Base-by-base conservation (phyloP, 352 stramenopile species). In the Globisporangium middletonii region DNA sequence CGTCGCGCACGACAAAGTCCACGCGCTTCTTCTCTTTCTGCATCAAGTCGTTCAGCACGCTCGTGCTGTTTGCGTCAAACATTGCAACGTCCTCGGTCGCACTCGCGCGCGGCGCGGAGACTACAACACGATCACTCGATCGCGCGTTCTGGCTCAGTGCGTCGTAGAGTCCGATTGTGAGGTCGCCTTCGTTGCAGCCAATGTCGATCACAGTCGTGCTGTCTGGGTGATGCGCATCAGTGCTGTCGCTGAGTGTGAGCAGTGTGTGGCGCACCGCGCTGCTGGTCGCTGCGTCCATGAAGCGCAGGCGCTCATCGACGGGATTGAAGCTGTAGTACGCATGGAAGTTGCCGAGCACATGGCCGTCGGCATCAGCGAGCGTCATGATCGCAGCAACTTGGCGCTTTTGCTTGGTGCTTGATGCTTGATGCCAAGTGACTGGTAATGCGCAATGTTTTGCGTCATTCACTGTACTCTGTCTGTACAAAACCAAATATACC, bases 241-340 rank as follows among this genome's bases (percentile, higher is more conserved):
- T 61, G 2, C 52, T 54, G 15, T 72, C 54, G 19, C 50, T 45
- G 46, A 67, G 27, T 26, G 50, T 18, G 30, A 89, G 63, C 60
- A 89, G 57, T 38, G 62, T 67, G n/a, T 60, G 55, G 28, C 68
- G 68, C 50, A 94, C 53, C 0, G 76, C 78, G 9, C 63, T 62
- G 23, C 62, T 60, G 0, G 69, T 87, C 26, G 60, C 11, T 19
- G 60, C 52, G 43, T 86, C 67, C 71, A 91, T 88, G 69, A 92
- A 94, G 3, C 81, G 73, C 61, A 94, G 69, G 0, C 82, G 71
- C 57, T 90, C 84, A 23, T 79, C 64, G 41, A 76, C 84, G 13
- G 80, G 78, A 43, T 92, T 92, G 63, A 92, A 92, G 72, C 73
- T 89, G 68, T 92, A 92, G 62, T 92, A 94, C 38, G 81, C 71